phyloP scores from a whole-genome alignment of 2,329 filamentous ascomycete genomes.

The Aspergillus sp. region DNA sequence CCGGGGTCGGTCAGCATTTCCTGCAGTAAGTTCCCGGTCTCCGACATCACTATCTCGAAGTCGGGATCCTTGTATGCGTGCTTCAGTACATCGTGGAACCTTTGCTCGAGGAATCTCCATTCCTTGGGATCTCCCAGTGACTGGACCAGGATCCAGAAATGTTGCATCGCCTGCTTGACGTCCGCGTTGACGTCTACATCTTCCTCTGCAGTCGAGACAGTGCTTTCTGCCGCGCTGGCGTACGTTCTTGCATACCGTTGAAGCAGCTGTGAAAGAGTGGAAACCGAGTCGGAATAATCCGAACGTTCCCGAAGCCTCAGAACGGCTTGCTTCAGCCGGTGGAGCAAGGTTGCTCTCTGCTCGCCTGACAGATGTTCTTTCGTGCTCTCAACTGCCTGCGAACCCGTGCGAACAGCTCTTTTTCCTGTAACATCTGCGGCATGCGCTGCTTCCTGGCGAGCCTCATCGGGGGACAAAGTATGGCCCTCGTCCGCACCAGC shows the following conservation, averaged over 20 bases:
- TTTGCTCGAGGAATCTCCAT: constrained; percentile 65
- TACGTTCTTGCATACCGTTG: constrained; percentile 71
- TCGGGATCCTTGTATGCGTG: constrained; percentile 70
- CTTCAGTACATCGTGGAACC: constrained; percentile 60
- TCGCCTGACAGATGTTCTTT: constrained; percentile 63
- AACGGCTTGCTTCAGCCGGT: constrained; percentile 68
- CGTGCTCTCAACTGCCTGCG: constrained; percentile 60
- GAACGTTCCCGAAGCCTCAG: constrained; percentile 61
- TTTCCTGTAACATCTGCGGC: constrained; percentile 37
- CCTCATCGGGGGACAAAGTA: constrained; percentile 51
- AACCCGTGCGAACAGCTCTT: constrained; percentile 30
- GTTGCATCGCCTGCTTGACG: constrained; percentile 63
- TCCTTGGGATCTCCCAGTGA: constrained; percentile 65
- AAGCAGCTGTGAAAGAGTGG: constrained; percentile 63
- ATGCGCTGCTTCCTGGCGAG: constrained; percentile 49
- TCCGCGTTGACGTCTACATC: constrained; percentile 66
- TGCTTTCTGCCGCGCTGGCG: constrained; percentile 60
- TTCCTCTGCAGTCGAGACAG: constrained; percentile 56
- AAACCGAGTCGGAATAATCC: constrained; percentile 82
- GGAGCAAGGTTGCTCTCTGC: constrained; percentile 62
- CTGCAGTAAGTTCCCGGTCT: constrained; percentile 65
- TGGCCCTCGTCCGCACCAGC: constrained; percentile 36
- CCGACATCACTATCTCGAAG: constrained; percentile 66
- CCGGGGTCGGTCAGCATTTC: constrained; percentile 75
- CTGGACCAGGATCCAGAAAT: constrained; percentile 71